Base-by-base conservation (phyloP, 768 basidiomycete genomes). In the Antrodiella citrinella region DNA sequence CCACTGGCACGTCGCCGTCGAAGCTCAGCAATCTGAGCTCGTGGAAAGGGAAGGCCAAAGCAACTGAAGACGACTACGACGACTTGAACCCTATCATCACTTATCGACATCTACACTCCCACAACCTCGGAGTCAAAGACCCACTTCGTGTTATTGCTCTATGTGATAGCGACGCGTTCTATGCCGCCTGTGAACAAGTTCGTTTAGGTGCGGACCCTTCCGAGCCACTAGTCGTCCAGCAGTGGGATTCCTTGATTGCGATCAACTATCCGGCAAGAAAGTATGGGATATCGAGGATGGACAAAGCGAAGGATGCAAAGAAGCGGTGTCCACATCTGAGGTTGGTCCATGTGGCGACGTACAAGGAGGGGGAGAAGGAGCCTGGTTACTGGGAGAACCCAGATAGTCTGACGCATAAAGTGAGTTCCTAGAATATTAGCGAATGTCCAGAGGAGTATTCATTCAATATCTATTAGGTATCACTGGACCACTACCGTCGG, bases 261-360 rank as follows among this genome's bases (percentile, higher is more conserved):
- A 86, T 98, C 54, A 97, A 94, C 67, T 98, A 99, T 62, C 84
- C 93, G 3, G 95, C 96, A 0, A 78, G 96, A 54, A 82, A 81
- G 60, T 97, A 78, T 62, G 95, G 94, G 3, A 94, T 99, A 58
- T 89, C 91, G n/a, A 72, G 95, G 43, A 89, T 91, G 81, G 86
- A 84, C 65, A 84, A 82, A 62, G 70, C 83, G 51, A 76, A 82
- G 60, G 89, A 94, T 43, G 91, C 95, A 4, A 75, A 82, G 68
- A 82, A 86, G 65, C 79, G 81, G 55, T 98, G 94, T 64, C 94
- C 95, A 0, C 69, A 91, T 45, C 69, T 98, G 5, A 71, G 80
- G 26, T 80, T 91, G 3, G 86, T 96, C 4, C 95, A 99, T 69
- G 92, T 95, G 13, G 93, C 94, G 15, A 98, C 96, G 10, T 98